Evolutionary conservation across 225 moss, liverwort and hornwort species (phyloP).

Genomic region (Bryoerythrophyllum caledonicum): DNA sequence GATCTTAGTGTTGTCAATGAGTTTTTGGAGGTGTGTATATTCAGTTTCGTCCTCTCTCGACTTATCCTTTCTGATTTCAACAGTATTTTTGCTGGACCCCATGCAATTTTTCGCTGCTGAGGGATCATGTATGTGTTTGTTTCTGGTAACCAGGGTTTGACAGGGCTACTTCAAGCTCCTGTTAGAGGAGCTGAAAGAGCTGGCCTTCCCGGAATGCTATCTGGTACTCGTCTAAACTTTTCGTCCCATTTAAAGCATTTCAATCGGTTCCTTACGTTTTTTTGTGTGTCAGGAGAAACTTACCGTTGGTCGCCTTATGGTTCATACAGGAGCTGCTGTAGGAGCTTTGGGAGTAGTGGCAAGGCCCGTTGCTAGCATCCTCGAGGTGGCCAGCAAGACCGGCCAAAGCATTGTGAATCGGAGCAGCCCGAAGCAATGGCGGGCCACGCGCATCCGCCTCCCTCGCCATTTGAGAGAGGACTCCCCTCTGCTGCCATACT

Average conservation of each 20-base stretch:
- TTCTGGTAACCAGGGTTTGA: constrained; percentile 67
- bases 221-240: constrained; percentile 48
- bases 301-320: constrained; percentile 8
- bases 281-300: not conserved
- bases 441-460: constrained; percentile 74
- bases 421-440: constrained; percentile 86
- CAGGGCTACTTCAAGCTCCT: constrained; percentile 91
- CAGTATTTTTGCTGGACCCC: not conserved
- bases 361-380: constrained; percentile 87
- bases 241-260: not conserved
- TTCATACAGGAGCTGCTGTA: constrained; percentile 68
- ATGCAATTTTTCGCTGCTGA: not conserved
- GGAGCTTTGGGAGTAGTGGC: constrained; percentile 94
- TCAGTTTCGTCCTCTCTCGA: not conserved
- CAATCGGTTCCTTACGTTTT: not conserved
- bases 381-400: constrained; percentile 95
- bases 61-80: not conserved
- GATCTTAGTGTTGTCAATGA: constrained; percentile 95
- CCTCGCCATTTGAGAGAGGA: constrained; percentile 84
- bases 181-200: constrained; percentile 95
- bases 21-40: constrained; percentile 73
- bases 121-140: not conserved
- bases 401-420: constrained; percentile 92
- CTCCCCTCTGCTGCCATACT: constrained; percentile 83
- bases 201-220: constrained; percentile 96